Conservation (phyloP, 306 rosid genomes). For the Glycine latifolia region DNA sequence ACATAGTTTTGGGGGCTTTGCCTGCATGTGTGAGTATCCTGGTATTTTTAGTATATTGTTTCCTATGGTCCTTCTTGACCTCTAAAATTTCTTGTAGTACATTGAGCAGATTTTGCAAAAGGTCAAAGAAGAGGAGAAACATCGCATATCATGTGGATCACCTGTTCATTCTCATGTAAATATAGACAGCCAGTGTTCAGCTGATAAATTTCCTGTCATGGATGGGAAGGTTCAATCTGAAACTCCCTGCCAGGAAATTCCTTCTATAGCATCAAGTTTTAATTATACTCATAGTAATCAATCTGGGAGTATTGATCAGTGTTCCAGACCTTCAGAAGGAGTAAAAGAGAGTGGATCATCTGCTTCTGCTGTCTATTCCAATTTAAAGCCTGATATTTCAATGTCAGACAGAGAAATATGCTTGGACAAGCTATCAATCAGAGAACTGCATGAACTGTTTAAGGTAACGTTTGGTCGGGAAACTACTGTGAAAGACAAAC, state of each 20-base stretch:
- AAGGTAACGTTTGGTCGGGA: conserved; percentile 87
- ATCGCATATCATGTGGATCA: conserved; percentile 61
- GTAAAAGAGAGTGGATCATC: conserved; percentile 69
- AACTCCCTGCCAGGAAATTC: conserved; percentile 63
- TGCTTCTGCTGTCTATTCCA: conserved; percentile 61
- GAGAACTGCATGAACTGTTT: conserved; percentile 91
- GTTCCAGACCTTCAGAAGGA: conserved; percentile 68
- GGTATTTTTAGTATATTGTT: conserved; percentile 47
- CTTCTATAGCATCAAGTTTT: conserved; percentile 55
- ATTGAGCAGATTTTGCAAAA: conserved; percentile 68
- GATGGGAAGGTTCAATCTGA: conserved; percentile 58
- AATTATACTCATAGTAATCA: conserved; percentile 57
- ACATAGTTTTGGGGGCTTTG: conserved; percentile 19
- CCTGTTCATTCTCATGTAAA: conserved; percentile 58
- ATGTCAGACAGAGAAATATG: conserved; percentile 75
- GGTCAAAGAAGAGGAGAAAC: conserved; percentile 69
- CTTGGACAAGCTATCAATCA: conserved; percentile 85
- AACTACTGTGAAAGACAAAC: conserved; percentile 93
- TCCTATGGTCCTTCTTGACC: conserved; percentile 54
- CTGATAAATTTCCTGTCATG: conserved; percentile 56
- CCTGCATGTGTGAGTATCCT: conserved; percentile 40
- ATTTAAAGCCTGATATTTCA: conserved; percentile 59
- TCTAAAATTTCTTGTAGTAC: conserved; percentile 56
- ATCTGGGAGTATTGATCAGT: conserved; percentile 61
- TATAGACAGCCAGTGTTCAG: conserved; percentile 56